Percentiles rank a stretch among this genome's conserved stretches.
Conservation (phyloP, 179 eudicot genomes). For the Silene vulgaris region DNA sequence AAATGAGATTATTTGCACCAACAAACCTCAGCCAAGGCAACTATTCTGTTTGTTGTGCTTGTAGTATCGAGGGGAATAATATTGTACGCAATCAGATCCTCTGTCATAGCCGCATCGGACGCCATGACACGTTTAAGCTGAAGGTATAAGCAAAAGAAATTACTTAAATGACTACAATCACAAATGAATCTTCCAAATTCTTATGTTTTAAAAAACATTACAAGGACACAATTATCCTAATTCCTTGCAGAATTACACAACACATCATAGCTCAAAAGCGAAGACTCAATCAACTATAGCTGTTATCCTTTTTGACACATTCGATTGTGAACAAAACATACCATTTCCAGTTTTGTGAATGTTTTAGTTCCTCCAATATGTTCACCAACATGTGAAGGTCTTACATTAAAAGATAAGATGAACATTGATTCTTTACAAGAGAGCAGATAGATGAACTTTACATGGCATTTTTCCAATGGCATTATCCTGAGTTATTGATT, state of each 20-base stretch:
- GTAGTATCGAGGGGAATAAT: constrained; percentile 86
- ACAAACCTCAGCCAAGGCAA: constrained; percentile 69
- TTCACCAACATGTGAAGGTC: neutral
- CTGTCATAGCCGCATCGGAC: constrained; percentile 97
- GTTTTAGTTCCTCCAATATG: neutral
- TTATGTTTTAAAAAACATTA: neutral
- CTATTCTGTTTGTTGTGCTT: constrained; percentile 62
- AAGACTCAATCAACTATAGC: neutral
- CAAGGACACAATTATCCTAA: neutral
- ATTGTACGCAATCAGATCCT: constrained; percentile 86
- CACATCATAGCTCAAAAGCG: neutral
- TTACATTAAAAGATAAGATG: neutral
- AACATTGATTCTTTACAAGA: neutral
- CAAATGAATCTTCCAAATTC: neutral
- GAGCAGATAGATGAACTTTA: neutral
- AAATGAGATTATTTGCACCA: neutral
- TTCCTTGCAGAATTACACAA: neutral
- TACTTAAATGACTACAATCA: neutral
- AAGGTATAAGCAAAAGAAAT: constrained; percentile 17
- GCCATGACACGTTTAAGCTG: constrained; percentile 89
- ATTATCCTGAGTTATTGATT: neutral
- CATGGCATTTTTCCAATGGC: neutral
- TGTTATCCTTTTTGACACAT: neutral
- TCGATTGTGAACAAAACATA: neutral
- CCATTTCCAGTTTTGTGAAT: neutral